Conservation (phyloP, 108 stramenopile genomes). For the Fragilaria crotonensis region DNA sequence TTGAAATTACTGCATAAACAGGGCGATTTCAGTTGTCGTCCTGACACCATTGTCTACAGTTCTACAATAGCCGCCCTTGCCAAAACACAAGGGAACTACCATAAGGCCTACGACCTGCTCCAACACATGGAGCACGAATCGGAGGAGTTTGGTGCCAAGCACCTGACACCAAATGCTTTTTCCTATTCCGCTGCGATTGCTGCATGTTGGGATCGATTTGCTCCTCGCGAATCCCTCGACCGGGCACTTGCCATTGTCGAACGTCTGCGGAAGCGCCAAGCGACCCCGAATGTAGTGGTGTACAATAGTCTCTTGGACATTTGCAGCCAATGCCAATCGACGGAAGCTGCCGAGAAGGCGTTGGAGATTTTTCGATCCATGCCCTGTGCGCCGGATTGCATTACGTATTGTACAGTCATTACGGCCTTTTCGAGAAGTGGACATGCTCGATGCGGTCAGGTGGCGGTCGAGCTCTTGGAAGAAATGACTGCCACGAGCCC, state of each 20-base stretch:
- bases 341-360: neutral
- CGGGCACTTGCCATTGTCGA: neutral
- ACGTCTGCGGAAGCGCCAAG: neutral
- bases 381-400: neutral
- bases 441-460: neutral
- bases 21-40: constrained; percentile 14
- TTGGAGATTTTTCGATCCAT: neutral
- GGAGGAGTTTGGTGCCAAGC: neutral
- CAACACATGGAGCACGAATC: neutral
- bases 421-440: neutral
- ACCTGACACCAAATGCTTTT: neutral
- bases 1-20: constrained; percentile 41
- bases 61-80: neutral
- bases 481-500: neutral
- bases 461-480: neutral
- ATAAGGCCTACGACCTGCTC: neutral
- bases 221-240: neutral
- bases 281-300: neutral
- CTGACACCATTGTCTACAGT: constrained; percentile 38
- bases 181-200: neutral
- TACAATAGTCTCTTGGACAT: neutral
- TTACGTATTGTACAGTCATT: neutral
- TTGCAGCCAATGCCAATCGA: neutral
- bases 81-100: neutral
- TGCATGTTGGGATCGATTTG: neutral